Evolutionary conservation across 2,329 filamentous ascomycete species (phyloP).

Genomic region (Davidsoniella virescens): DNA sequence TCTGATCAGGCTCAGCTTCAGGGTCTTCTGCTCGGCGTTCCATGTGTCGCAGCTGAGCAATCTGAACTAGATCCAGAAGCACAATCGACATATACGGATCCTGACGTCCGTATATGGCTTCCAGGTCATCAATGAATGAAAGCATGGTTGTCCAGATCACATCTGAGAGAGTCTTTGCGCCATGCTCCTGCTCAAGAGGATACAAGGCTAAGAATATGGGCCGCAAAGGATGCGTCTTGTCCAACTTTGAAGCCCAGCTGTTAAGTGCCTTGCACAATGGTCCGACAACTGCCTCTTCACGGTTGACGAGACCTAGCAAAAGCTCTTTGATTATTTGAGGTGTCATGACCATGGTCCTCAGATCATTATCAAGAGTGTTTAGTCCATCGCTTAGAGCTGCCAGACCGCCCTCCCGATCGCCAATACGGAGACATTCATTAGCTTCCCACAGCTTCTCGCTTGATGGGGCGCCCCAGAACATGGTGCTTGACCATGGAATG

Average conservation of each 20-base stretch:
- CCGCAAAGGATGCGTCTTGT: slow-evolving; percentile 27
- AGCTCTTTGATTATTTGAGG: slow-evolving; percentile 28
- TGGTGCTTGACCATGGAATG: slow-evolving; percentile 25
- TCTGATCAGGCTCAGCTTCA: slow-evolving; percentile 7
- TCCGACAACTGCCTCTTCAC: slow-evolving; percentile 29
- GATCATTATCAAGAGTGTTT: slow-evolving; percentile 26
- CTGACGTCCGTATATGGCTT: slow-evolving; percentile 27
- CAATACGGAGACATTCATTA: slow-evolving; percentile 26
- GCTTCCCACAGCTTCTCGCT: slow-evolving; percentile 29
- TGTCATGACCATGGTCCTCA: slow-evolving; percentile 23
- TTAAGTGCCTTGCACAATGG: slow-evolving; percentile 29
- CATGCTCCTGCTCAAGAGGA: slow-evolving; percentile 30
- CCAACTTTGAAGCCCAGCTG: slow-evolving; percentile 27
- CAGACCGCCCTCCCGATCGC: slow-evolving; percentile 25
- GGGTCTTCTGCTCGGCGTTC: no score
- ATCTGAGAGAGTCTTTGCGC: slow-evolving; percentile 26
- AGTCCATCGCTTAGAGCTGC: slow-evolving; percentile 27
- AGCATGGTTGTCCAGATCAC: slow-evolving; percentile 27
- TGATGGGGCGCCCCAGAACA: slow-evolving; percentile 29
- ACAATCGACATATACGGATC: slow-evolving; percentile 28
- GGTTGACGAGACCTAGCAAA: slow-evolving; percentile 27
- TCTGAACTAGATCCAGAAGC: slow-evolving; percentile 8
- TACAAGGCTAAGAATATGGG: slow-evolving; percentile 28
- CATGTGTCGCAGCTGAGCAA: neutral
- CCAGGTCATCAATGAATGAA: slow-evolving; percentile 27